phyloP scores from a whole-genome alignment of 2,329 filamentous ascomycete species.

The Achaetomium macrosporum region DNA sequence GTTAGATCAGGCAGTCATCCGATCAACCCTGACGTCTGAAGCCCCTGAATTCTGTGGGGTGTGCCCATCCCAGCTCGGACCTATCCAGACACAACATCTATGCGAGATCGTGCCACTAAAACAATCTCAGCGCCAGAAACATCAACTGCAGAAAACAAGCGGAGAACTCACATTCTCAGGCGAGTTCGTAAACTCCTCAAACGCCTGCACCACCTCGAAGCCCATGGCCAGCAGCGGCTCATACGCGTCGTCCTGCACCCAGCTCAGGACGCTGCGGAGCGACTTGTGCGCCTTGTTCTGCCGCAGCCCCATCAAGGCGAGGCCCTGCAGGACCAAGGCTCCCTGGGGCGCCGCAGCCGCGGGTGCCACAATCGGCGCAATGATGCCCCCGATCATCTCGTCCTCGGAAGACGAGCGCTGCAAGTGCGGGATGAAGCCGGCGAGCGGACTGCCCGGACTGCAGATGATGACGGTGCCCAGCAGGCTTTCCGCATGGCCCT shows the following conservation, averaged over 20 bases:
- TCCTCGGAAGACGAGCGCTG: slow-evolving; percentile 41
- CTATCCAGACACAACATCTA: not conserved
- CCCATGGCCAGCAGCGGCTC: slow-evolving; percentile 74
- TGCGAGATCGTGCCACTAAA: slow-evolving; percentile 19
- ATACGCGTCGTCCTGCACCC: slow-evolving; percentile 67
- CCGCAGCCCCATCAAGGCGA: slow-evolving; percentile 73
- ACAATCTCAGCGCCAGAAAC: slow-evolving; percentile 5
- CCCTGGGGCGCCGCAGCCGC: slow-evolving; percentile 61
- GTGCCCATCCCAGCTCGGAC: no score
- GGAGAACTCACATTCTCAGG: slow-evolving; percentile 42
- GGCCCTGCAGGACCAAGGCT: slow-evolving; percentile 64
- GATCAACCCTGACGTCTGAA: no score
- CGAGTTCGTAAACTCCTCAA: slow-evolving; percentile 72
- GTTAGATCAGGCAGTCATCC: no score
- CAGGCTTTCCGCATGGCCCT: slow-evolving; percentile 60
- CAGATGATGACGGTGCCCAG: slow-evolving; percentile 77
- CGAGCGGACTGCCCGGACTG: slow-evolving; percentile 61
- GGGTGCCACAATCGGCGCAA: slow-evolving; percentile 66
- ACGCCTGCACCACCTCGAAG: slow-evolving; percentile 70
- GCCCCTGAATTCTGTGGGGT: no score
- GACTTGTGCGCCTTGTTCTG: slow-evolving; percentile 77
- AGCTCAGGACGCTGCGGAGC: slow-evolving; percentile 68
- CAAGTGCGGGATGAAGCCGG: slow-evolving; percentile 64
- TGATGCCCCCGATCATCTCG: slow-evolving; percentile 64
- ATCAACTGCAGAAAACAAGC: not conserved